Evolutionary conservation across 148 eudicot species (phyloP).

Genomic region (Arbutus unedo): DNA sequence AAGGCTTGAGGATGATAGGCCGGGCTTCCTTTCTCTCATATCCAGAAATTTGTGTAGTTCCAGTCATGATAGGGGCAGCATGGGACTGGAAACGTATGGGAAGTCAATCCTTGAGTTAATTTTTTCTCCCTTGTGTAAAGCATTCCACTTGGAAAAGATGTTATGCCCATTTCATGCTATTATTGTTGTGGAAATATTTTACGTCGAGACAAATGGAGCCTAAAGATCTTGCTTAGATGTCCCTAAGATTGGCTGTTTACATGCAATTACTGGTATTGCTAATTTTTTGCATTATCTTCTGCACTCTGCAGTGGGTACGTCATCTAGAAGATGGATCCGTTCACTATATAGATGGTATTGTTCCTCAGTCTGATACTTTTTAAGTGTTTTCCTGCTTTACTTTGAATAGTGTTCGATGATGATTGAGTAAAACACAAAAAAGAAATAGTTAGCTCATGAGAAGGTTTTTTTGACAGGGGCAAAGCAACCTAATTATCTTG

Average conservation of each 20-base stretch:
- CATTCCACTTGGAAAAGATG: not conserved
- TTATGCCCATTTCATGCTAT: not conserved
- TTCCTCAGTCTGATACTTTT: slow-evolving; percentile 4
- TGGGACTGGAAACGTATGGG: not conserved
- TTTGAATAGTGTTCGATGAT: slow-evolving; percentile 8
- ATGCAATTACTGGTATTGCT: not conserved
- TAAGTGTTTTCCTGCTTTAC: not conserved
- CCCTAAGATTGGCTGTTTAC: not conserved
- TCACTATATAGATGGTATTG: slow-evolving; percentile 77
- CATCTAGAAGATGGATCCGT: slow-evolving; percentile 97
- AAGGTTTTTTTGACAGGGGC: slow-evolving; percentile 58
- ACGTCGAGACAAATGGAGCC: not conserved
- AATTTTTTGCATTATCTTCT: slow-evolving; percentile 18
- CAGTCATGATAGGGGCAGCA: not conserved
- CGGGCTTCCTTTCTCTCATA: not conserved
- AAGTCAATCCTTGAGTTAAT: not conserved
- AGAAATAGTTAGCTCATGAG: slow-evolving; percentile 6
- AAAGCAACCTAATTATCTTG: slow-evolving; percentile 80
- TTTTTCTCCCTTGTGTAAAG: not conserved
- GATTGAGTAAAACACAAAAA: not conserved
- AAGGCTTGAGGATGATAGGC: not conserved
- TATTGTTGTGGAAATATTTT: not conserved
- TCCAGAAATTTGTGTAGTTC: not conserved
- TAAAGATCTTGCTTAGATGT: slow-evolving; percentile 3
- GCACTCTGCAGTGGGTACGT: slow-evolving; percentile 72